Evolutionary conservation across 768 basidiomycete genomes (phyloP).

Genomic region (Termitomyces heimii): DNA sequence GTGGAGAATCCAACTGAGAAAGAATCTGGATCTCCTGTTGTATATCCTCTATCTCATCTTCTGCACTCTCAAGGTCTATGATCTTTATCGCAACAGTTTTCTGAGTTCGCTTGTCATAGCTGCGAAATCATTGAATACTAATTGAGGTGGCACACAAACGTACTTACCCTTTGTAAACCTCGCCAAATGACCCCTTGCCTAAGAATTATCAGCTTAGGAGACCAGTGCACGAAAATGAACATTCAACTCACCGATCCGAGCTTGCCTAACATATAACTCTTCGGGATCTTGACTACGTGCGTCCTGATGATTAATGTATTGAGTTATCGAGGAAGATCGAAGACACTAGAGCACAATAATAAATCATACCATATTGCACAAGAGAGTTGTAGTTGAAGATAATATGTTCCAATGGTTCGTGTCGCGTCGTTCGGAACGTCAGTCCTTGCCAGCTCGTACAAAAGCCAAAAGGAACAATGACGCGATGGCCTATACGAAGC

Average conservation of each 20-base stretch:
- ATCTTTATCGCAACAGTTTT: constrained; percentile 99
- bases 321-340: constrained; percentile 22
- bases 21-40: constrained; percentile 99
- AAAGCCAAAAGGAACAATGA: not conserved
- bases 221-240: not conserved
- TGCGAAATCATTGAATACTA: constrained; percentile 22
- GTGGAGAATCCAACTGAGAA: constrained; percentile 90
- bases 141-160: constrained; percentile 2
- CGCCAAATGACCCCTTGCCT: constrained; percentile 99
- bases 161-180: constrained; percentile 95
- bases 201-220: constrained; percentile 9
- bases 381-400: constrained; percentile 1
- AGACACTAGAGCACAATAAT: not conserved
- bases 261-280: constrained; percentile 95
- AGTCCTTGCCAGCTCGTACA: not conserved
- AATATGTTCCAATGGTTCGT: constrained; percentile 15
- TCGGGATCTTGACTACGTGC: constrained; percentile 73
- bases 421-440: constrained; percentile 28
- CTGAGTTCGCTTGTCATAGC: constrained; percentile 93
- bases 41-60: constrained; percentile 99
- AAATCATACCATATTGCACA: constrained; percentile 22
- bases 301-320: constrained; percentile 5
- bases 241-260: constrained; percentile 81
- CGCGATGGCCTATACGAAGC: not conserved
- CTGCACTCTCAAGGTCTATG: constrained; percentile 97